Evolutionary conservation across 139 green algal genomes (phyloP).

Genomic region (Tetradesmus lagerheimii): DNA sequence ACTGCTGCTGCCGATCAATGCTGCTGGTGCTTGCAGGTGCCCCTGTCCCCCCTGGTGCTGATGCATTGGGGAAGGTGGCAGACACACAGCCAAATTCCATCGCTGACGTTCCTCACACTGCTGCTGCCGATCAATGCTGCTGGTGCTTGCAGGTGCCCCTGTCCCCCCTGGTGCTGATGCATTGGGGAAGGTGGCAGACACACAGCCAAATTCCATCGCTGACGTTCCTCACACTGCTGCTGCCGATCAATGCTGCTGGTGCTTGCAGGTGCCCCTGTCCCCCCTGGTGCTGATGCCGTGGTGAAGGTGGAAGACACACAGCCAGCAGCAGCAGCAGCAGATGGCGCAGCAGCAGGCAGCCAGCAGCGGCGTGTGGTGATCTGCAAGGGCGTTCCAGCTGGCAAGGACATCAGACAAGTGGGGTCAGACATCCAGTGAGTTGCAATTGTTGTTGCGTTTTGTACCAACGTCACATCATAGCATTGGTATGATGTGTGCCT

Average conservation of each 20-base stretch:
- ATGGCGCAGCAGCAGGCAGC: background rate
- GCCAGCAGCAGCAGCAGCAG: constrained; percentile 43
- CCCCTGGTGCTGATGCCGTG: constrained; percentile 70
- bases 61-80: constrained; percentile 82
- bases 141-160: constrained; percentile 69
- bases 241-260: constrained; percentile 15
- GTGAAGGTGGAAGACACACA: constrained; percentile 88
- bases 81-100: constrained; percentile 67
- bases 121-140: too few species aligned
- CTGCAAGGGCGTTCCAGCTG: constrained; percentile 60
- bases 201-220: too few species aligned
- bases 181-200: constrained; percentile 82
- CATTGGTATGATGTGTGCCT: background rate
- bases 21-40: too few species aligned
- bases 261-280: constrained; percentile 71
- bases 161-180: constrained; percentile 71
- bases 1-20: too few species aligned
- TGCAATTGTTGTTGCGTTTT: too few species aligned
- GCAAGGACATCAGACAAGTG: constrained; percentile 80
- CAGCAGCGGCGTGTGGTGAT: constrained; percentile 72
- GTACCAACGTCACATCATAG: too few species aligned
- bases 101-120: too few species aligned
- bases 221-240: too few species aligned
- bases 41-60: constrained; percentile 67
- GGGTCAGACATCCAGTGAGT: constrained; percentile 85